Conservation (phyloP, 2,329 filamentous ascomycete species). For the Metarhizium album region DNA sequence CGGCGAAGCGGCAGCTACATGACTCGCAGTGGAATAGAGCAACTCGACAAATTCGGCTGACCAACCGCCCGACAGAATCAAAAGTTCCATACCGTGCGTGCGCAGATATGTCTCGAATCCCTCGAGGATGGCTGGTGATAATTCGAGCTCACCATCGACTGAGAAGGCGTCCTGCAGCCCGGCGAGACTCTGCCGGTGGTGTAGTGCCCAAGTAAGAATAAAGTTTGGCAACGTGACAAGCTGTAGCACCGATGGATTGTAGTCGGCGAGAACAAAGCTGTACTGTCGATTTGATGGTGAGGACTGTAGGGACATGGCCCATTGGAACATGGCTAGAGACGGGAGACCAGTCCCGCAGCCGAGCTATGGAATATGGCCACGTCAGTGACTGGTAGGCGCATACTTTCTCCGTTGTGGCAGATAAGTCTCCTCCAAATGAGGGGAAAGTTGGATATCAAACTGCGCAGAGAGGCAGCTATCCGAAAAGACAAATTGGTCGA, state of each 20-base stretch:
- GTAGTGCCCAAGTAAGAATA: slow-evolving; percentile 55
- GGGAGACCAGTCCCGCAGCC: slow-evolving; percentile 72
- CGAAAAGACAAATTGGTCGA: no score
- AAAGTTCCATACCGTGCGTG: slow-evolving; percentile 41
- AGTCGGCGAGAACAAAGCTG: slow-evolving; percentile 62
- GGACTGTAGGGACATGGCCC: slow-evolving; percentile 28
- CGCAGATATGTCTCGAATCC: slow-evolving; percentile 47
- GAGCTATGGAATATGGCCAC: slow-evolving; percentile 36
- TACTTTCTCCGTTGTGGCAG: neutral
- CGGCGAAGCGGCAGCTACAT: neutral
- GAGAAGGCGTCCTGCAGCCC: slow-evolving; percentile 35
- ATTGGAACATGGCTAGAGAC: slow-evolving; percentile 60
- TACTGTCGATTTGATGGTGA: slow-evolving; percentile 19
- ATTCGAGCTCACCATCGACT: slow-evolving; percentile 50
- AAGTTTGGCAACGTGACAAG: slow-evolving; percentile 74
- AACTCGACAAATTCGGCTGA: slow-evolving; percentile 51
- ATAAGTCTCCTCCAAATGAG: no score
- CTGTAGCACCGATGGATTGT: slow-evolving; percentile 67
- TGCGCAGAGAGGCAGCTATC: no score
- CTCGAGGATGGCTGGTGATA: slow-evolving; percentile 45
- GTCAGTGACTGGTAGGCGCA: slow-evolving; percentile 8
- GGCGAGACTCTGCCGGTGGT: slow-evolving; percentile 22
- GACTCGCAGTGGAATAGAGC: slow-evolving; percentile 28
- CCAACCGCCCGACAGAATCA: slow-evolving; percentile 69
- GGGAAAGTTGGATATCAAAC: no score